Percentiles rank a stretch among this genome's conserved stretches.
Conservation (phyloP, 169 alveolate species). For the Plasmodium relictum region DNA sequence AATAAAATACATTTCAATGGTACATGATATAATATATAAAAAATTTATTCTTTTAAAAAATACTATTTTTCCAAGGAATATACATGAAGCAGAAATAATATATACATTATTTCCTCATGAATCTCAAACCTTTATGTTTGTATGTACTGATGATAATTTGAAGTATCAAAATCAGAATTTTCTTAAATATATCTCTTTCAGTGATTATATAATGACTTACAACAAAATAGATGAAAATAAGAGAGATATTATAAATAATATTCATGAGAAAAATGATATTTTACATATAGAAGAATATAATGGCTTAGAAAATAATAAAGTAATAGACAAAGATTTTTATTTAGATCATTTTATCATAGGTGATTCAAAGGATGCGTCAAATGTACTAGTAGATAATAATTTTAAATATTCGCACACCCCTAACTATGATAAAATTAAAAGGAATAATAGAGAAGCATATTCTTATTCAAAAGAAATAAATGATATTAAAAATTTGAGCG, state of each 20-base stretch:
- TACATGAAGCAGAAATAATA: constrained; percentile 48
- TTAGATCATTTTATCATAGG: constrained; percentile 59
- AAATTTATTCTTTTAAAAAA: constrained; percentile 49
- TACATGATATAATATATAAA: constrained; percentile 58
- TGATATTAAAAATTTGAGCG: background rate
- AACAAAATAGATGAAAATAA: background rate
- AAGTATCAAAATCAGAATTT: constrained; percentile 62
- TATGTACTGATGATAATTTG: constrained; percentile 41
- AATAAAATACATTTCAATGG: constrained; percentile 66
- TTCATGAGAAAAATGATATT: constrained; percentile 5
- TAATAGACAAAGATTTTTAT: constrained; percentile 49
- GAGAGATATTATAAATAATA: background rate
- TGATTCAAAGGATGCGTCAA: constrained; percentile 7
- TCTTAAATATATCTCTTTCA: constrained; percentile 35
- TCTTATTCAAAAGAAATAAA: constrained; percentile 5
- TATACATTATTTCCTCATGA: constrained; percentile 63
- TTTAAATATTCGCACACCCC: constrained; percentile 40
- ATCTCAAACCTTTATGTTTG: constrained; percentile 53
- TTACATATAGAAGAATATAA: constrained; percentile 9
- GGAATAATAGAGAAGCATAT: constrained; percentile 21
- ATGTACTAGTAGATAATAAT: constrained; percentile 22
- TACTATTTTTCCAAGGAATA: constrained; percentile 47
- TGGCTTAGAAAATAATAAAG: background rate
- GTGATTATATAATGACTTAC: constrained; percentile 31
- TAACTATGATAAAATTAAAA: constrained; percentile 42